A percentile compares a stretch with the other conserved stretches of the same genome.
Evolutionary conservation across 306 rosid species (phyloP).

Genomic region (Vachellia collinsii): DNA sequence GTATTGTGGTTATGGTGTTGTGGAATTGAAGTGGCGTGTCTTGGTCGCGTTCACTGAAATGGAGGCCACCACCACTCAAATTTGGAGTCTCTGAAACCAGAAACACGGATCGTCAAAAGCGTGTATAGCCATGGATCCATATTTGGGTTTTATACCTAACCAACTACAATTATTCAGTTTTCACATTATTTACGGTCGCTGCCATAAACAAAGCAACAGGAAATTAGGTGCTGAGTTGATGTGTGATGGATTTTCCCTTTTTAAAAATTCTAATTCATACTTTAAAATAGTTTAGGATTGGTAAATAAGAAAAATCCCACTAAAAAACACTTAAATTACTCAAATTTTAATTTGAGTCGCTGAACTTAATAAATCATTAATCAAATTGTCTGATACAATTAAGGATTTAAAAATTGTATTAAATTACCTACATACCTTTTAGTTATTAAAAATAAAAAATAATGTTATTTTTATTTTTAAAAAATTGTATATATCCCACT

Average conservation of each 20-base stretch:
- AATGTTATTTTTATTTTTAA: no score
- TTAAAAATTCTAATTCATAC: background rate
- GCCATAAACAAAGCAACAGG: background rate
- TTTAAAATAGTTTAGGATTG: background rate
- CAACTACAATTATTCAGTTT: background rate
- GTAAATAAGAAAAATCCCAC: background rate
- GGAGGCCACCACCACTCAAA: slow-evolving; percentile 21
- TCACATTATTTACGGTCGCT: slow-evolving; percentile 5
- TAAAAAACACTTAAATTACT: no score
- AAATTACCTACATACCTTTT: no score
- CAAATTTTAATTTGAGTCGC: no score
- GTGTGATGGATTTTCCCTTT: background rate
- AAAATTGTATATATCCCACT: no score
- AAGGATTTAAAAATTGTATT: no score
- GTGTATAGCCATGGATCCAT: background rate
- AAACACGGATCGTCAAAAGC: background rate
- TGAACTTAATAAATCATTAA: no score
- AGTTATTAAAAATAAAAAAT: no score
- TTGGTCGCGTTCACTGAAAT: no score
- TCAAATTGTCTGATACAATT: no score
- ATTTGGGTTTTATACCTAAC: slow-evolving; percentile 29
- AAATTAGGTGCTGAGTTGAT: slow-evolving; percentile 8
- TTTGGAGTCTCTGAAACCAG: slow-evolving; percentile 1
- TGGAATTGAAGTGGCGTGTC: no score
- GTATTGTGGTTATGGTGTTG: no score